Percentiles rank a stretch among this genome's conserved stretches.
These are phyloP conservation scores for Barnettozyma sp. DNA, from an alignment of 805 yeast species.

Conservation along the genomic window DNA sequence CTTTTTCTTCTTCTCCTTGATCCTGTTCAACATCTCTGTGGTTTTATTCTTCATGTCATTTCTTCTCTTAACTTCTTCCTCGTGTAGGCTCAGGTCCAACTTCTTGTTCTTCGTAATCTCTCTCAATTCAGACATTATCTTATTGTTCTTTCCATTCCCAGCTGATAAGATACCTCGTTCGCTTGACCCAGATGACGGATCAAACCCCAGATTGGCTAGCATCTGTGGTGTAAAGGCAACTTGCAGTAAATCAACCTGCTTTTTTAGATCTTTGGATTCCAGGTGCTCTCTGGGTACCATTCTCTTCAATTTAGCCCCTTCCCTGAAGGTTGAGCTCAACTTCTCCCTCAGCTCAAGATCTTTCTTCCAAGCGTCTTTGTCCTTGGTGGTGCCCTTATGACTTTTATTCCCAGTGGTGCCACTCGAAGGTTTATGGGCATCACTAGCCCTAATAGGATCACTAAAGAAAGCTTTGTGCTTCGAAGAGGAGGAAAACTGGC, in stretches of 20 bases:
- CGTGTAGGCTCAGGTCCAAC: conserved; percentile 29
- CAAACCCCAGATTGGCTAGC: conserved; percentile 42
- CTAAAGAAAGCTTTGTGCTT: conserved; percentile 47
- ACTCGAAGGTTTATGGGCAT: background rate
- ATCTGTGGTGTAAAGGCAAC: conserved; percentile 36
- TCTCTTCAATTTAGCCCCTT: conserved; percentile 26
- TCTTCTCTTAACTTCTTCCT: conserved; percentile 25
- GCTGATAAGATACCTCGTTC: conserved; percentile 13
- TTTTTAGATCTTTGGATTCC: conserved; percentile 21
- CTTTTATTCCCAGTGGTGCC: conserved; percentile 28
- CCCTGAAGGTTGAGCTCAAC: conserved; percentile 10
- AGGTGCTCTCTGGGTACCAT: conserved; percentile 14
- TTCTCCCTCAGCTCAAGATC: conserved; percentile 7
- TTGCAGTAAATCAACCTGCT: conserved; percentile 26
- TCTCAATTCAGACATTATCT: conserved; percentile 26
- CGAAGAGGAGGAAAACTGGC: conserved; percentile 33
- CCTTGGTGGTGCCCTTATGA: conserved; percentile 36
- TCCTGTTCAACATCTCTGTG: conserved; percentile 25
- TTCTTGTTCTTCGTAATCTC: conserved; percentile 27
- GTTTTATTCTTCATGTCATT: conserved; percentile 25
- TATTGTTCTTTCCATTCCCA: conserved; percentile 16
- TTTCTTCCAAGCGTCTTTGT: conserved; percentile 23
- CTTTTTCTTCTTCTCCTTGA: conserved; percentile 9
- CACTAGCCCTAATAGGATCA: too few relatives aligned
- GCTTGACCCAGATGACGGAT: conserved; percentile 35